These are phyloP conservation scores for Alternaria brassicae DNA, from an alignment of 2,329 filamentous ascomycete genomes.

Conservation along the genomic window DNA sequence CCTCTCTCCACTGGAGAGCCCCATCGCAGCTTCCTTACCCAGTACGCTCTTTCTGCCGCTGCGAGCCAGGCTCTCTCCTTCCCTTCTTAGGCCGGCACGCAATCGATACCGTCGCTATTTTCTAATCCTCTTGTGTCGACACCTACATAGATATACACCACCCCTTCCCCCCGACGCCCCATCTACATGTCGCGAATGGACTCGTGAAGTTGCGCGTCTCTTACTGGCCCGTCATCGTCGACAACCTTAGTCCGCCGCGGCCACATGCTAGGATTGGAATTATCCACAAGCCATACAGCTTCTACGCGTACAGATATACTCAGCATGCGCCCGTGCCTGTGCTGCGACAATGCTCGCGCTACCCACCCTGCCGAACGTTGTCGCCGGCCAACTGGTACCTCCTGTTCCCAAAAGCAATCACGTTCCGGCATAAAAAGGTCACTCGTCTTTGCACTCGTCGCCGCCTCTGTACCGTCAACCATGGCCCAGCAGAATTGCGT, in stretches of 20 bases:
- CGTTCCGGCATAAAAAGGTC: slow-evolving; percentile 24
- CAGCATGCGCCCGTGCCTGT: slow-evolving; percentile 30
- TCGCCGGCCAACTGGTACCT: slow-evolving; percentile 14
- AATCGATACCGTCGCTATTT: slow-evolving; percentile 23
- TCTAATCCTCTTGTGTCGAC: slow-evolving; percentile 17
- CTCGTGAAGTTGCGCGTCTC: slow-evolving; percentile 42
- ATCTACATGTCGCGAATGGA: slow-evolving; percentile 39
- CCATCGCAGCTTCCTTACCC: slow-evolving; percentile 47
- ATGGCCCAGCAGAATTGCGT: slow-evolving; percentile 62
- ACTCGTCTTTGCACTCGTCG: slow-evolving; percentile 36
- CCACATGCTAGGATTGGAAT: slow-evolving; percentile 16
- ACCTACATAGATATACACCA: slow-evolving; percentile 24
- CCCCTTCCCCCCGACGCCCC: slow-evolving; percentile 12
- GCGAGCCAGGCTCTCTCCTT: slow-evolving; percentile 35
- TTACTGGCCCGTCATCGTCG: slow-evolving; percentile 28
- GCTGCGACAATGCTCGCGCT: slow-evolving; percentile 16
- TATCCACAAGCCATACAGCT: slow-evolving; percentile 20
- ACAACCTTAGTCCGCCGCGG: slow-evolving; percentile 22
- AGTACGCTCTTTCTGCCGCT: slow-evolving; percentile 47
- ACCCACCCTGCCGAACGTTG: slow-evolving; percentile 13
- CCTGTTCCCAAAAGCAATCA: slow-evolving; percentile 34
- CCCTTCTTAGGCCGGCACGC: slow-evolving; percentile 34
- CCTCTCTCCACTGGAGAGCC: slow-evolving; percentile 29
- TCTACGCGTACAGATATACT: slow-evolving; percentile 10
- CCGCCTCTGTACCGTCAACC: slow-evolving; percentile 38